Evolutionary conservation across 371 early-diverging fungal species (phyloP), one percentile per base, ranked within the genome.

Genomic region (Rhizopus sp.): DNA sequence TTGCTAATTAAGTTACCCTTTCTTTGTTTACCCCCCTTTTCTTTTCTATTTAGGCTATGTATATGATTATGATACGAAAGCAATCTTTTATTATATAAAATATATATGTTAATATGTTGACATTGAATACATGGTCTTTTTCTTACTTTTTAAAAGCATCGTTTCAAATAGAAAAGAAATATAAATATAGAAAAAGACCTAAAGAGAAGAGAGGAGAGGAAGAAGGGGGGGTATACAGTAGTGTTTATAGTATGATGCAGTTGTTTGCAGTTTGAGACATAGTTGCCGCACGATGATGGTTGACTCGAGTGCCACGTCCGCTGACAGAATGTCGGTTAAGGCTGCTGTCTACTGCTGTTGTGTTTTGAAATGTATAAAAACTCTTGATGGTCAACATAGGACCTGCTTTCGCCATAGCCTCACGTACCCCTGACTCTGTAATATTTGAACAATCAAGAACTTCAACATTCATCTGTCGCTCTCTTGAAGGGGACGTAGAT

Each of bases 401-500:
- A 45, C 73, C 60, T 23, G 73, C 72, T 45, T 71, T 72, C 6
- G 50, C 59, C 23, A 71, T 46, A 7, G 78, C 75, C 2, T 57
- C 49, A 5, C 63, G 60, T 17, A 79, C 69, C 1, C 80, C 80
- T 7, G 15, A 23, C 49, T 76, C 77, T 1, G 80, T 70, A 29
- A 79, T 69, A 44, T 72, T 73, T 8, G 67, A 53, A 53, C 80
- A 79, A 60, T 79, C 80, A 40, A 75, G 41, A 1, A 76, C 80
- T 40, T 76, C 74, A 0, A 78, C 41, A 16, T 56, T 75, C 2
- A 78, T 57, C 8, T 53, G 49, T 13, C 60, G 51, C n/a, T 45
- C 33, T 37, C 35, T 3, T 12, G 15, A 29, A 13, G 7, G 16
- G 32, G 13, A 3, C 17, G 16, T 41, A n/a, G 58, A 41, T 9